A percentile compares a stretch with the other conserved stretches of the same genome.
Evolutionary conservation across 148 eudicot species (phyloP).

Genomic region (Rhododendron kiyosumense): DNA sequence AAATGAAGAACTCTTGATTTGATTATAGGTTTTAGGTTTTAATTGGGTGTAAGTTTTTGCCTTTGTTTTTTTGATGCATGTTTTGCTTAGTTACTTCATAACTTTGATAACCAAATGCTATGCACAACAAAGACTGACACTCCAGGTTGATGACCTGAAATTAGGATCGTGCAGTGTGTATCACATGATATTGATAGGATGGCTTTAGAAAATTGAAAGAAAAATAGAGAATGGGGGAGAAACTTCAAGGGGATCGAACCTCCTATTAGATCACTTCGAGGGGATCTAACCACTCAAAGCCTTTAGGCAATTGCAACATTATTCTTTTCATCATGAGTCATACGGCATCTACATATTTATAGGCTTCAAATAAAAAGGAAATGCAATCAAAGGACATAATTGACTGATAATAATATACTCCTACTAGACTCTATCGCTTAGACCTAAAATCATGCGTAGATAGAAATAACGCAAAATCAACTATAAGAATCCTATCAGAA

Average conservation of each 20-base stretch:
- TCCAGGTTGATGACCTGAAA: neutral
- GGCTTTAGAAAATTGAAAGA: neutral
- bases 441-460: neutral
- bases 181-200: neutral
- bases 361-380: neutral
- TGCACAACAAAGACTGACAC: neutral
- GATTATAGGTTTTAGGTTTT: neutral
- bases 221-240: neutral
- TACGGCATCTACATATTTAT: neutral
- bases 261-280: neutral
- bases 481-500: neutral
- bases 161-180: neutral
- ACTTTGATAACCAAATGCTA: neutral
- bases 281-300: neutral
- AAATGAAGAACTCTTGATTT: neutral
- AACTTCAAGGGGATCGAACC: neutral
- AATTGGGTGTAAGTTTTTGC: neutral
- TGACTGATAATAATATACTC: neutral
- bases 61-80: neutral
- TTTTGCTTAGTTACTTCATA: neutral
- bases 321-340: neutral
- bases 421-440: neutral
- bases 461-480: neutral
- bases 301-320: neutral
- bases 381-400: neutral